These are phyloP conservation scores for Aegilops longissima DNA, from an alignment of 176 grass and related monocot species.

Conservation along the genomic window DNA sequence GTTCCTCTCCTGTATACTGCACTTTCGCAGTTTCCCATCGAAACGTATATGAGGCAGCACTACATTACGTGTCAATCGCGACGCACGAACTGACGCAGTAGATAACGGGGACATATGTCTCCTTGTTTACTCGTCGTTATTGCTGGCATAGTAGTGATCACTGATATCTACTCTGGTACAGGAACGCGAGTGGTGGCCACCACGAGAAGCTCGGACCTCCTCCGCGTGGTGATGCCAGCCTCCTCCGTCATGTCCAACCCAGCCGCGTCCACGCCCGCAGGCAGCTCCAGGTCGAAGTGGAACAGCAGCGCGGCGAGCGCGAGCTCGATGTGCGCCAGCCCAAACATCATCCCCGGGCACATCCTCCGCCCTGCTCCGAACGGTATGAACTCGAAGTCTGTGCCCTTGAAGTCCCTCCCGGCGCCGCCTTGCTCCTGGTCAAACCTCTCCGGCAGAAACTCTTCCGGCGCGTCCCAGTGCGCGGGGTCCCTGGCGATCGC, in stretches of 20 bases:
- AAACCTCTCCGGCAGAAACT: constrained; percentile 53
- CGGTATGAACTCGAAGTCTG: constrained; percentile 48
- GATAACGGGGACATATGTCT: background rate
- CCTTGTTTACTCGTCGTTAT: background rate
- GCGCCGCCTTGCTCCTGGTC: background rate
- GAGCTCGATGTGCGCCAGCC: constrained; percentile 44
- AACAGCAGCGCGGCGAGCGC: constrained; percentile 46
- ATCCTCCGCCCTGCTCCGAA: constrained; percentile 48
- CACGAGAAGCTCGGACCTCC: background rate
- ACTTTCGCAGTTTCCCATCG: too few species aligned
- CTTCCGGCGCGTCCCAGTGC: constrained; percentile 35
- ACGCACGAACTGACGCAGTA: too few species aligned
- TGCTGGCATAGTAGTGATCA: background rate
- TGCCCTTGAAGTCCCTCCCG: constrained; percentile 39
- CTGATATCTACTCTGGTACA: background rate
- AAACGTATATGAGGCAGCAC: too few species aligned
- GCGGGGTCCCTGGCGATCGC: constrained; percentile 46
- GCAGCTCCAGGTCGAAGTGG: constrained; percentile 55
- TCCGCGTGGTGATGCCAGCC: background rate
- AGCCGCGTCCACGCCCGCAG: background rate
- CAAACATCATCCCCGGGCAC: constrained; percentile 52
- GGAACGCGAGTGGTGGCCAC: background rate
- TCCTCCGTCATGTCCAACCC: constrained; percentile 50
- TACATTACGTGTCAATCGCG: too few species aligned
- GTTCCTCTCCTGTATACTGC: too few species aligned